Conservation (phyloP, 805 yeast species). For the Naumovozyma castellii region DNA sequence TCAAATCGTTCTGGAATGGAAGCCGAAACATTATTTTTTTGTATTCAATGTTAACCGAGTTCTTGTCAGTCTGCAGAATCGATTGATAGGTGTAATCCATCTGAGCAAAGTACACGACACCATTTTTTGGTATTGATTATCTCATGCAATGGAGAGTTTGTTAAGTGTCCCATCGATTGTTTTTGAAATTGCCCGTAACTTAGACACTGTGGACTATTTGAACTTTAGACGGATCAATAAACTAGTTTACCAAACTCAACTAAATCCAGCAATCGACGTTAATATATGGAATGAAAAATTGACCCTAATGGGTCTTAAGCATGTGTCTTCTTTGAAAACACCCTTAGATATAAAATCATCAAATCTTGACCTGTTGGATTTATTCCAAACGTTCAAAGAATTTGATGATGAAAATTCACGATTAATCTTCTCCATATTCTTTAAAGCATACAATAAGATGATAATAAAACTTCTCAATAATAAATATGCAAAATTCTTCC, state of each 20-base stretch:
- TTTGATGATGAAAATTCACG: constrained; percentile 11
- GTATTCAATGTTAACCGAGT: too few relatives aligned
- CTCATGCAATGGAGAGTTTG: constrained; percentile 15
- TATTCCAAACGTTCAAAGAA: constrained; percentile 13
- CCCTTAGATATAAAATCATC: constrained; percentile 1
- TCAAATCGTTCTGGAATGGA: too few relatives aligned
- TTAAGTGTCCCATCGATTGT: constrained; percentile 21
- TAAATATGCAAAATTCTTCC: constrained; percentile 20
- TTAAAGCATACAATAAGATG: constrained; percentile 14
- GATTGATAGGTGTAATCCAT: neutral
- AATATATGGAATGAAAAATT: constrained; percentile 15
- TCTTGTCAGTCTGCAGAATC: too few relatives aligned
- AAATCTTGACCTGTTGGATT: constrained; percentile 7
- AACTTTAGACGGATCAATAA: constrained; percentile 18
- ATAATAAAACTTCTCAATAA: constrained; percentile 17
- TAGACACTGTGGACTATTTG: constrained; percentile 21
- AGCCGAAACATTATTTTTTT: too few relatives aligned
- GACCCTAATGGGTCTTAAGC: constrained; percentile 14
- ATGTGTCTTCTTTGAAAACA: neutral
- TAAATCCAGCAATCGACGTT: constrained; percentile 11
- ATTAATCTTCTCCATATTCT: constrained; percentile 10
- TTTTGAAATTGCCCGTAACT: constrained; percentile 12
- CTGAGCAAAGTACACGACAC: neutral
- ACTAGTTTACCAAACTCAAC: constrained; percentile 11
- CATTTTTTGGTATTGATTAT: neutral